These are phyloP conservation scores for Tulasnella sp. DNA, from an alignment of 768 basidiomycete genomes.

Conservation along the genomic window DNA sequence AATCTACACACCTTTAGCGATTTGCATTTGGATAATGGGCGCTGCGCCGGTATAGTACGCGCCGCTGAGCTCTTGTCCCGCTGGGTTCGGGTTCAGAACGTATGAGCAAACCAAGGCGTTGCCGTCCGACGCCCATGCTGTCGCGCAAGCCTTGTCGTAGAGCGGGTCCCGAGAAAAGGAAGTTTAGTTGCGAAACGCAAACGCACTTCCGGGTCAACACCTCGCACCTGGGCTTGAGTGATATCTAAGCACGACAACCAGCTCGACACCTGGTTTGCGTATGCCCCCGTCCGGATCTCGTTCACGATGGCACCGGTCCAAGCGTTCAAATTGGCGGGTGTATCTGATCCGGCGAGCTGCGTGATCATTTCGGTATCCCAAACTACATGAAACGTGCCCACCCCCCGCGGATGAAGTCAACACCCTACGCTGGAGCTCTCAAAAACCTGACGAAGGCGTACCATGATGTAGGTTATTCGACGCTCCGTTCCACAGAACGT, in stretches of 20 bases:
- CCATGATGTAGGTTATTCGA: constrained; percentile 24
- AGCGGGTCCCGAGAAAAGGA: too few species aligned
- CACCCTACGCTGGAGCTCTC: too few species aligned
- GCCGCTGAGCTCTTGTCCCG: constrained; percentile 11
- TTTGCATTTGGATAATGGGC: constrained; percentile 23
- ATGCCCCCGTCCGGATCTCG: constrained; percentile 24
- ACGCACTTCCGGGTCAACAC: too few species aligned
- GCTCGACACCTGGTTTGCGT: background rate
- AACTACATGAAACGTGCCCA: background rate
- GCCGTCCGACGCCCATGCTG: constrained; percentile 18
- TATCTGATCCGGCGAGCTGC: background rate
- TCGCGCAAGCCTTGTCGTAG: background rate
- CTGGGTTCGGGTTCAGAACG: constrained; percentile 4
- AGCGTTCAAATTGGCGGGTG: background rate
- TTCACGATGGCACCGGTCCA: constrained; percentile 1
- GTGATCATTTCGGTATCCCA: constrained; percentile 26
- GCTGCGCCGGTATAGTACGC: constrained; percentile 10
- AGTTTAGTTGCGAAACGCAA: too few species aligned
- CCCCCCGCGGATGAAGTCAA: too few species aligned
- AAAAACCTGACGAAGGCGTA: background rate
- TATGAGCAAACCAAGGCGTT: constrained; percentile 20
- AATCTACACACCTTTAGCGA: constrained; percentile 19
- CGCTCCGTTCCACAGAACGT: constrained; percentile 21
- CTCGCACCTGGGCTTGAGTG: background rate
- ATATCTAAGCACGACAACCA: constrained; percentile 26